Percentiles rank a stretch among this genome's conserved stretches.
Evolutionary conservation across 31 red algal species (phyloP).

Genomic region (Odonthalia washingtoniensis): DNA sequence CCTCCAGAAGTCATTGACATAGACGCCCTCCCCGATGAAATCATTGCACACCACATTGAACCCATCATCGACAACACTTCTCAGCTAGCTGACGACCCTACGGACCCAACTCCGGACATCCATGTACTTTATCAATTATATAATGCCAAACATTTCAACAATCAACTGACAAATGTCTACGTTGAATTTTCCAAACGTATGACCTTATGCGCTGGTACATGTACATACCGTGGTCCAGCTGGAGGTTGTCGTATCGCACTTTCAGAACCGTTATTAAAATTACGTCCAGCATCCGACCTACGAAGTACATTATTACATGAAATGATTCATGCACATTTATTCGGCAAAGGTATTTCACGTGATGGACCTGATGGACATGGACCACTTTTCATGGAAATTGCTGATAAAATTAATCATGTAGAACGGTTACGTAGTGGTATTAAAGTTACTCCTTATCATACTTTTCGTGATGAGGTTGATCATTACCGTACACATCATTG

Average conservation of each 20-base stretch:
- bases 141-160: slow-evolving; percentile 70
- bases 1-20: too few species aligned
- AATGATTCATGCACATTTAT: slow-evolving; percentile 81
- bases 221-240: slow-evolving; percentile 44
- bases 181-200: slow-evolving; percentile 71
- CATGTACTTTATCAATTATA: slow-evolving; percentile 71
- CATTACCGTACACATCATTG: slow-evolving; percentile 67
- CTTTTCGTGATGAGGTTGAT: slow-evolving; percentile 75
- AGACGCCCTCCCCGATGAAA: too few species aligned
- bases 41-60: too few species aligned
- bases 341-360: slow-evolving; percentile 50
- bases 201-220: slow-evolving; percentile 81
- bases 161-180: slow-evolving; percentile 47
- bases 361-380: slow-evolving; percentile 78
- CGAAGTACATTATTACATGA: slow-evolving; percentile 80
- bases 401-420: slow-evolving; percentile 54
- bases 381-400: slow-evolving; percentile 60
- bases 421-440: slow-evolving; percentile 11
- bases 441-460: slow-evolving; percentile 79
- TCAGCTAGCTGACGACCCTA: slow-evolving; percentile 56
- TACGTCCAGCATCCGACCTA: slow-evolving; percentile 63
- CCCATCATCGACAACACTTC: too few species aligned
- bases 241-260: slow-evolving; percentile 75
- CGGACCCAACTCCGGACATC: slow-evolving; percentile 61
- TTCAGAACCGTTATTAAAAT: slow-evolving; percentile 63